phyloP scores from a whole-genome alignment of 768 basidiomycete genomes.

The Cubamyces lactineus region DNA sequence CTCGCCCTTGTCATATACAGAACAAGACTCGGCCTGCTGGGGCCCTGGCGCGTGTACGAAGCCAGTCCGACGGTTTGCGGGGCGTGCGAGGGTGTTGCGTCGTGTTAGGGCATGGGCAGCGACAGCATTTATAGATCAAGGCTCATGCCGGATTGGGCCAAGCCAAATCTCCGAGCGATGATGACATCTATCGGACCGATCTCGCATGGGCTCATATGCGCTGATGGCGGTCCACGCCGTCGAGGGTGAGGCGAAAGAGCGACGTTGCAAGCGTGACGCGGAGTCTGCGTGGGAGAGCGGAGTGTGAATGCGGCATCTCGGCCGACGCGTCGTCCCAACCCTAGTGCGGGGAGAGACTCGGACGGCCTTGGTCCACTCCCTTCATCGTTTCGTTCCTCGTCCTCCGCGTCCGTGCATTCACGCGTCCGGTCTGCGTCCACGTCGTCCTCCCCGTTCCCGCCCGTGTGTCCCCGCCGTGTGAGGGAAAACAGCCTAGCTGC shows the following conservation, averaged over 20 bases:
- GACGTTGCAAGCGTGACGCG: conserved; percentile 10
- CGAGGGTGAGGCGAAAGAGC: not conserved
- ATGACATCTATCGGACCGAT: conserved; percentile 24
- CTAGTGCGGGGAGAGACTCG: conserved; percentile 10
- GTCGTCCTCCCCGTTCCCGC: not conserved
- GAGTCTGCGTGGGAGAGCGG: conserved; percentile 17
- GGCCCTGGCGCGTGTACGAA: not conserved
- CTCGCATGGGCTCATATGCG: conserved; percentile 17
- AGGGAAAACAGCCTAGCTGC: not conserved
- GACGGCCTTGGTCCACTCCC: not conserved
- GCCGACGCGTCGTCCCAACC: conserved; percentile 9
- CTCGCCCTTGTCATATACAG: not conserved
- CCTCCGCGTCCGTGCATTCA: conserved; percentile 4
- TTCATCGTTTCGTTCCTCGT: conserved; percentile 1
- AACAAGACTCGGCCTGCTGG: not conserved
- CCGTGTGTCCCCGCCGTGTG: not conserved
- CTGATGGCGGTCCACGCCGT: not conserved
- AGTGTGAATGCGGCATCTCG: conserved; percentile 22
- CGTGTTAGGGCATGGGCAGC: not conserved
- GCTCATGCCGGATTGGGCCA: conserved; percentile 1
- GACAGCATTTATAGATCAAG: conserved; percentile 15
- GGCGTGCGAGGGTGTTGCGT: not conserved
- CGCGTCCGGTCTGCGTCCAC: not conserved
- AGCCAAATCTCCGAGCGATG: conserved; percentile 17
- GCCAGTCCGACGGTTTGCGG: conserved; percentile 2